Evolutionary conservation across 2,329 filamentous ascomycete species (phyloP).

Genomic region (Rutstroemia sydowiana): DNA sequence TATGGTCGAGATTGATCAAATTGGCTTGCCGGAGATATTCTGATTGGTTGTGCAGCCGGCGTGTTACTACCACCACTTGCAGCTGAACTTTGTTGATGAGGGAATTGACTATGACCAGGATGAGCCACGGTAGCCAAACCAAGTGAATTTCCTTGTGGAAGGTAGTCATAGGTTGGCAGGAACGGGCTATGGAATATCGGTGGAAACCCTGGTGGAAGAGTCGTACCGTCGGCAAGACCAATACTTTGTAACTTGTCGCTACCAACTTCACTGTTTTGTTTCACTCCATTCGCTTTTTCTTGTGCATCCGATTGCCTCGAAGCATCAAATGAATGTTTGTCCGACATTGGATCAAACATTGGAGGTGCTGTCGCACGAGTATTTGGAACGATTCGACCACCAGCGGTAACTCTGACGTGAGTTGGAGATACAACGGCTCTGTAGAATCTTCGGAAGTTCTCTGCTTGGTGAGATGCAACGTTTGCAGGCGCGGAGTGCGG

Average conservation of each 20-base stretch:
- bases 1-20: conserved; percentile 31
- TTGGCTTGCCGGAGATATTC: conserved; percentile 29
- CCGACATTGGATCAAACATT: conserved; percentile 23
- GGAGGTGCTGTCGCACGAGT: conserved; percentile 36
- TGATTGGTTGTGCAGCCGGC: conserved; percentile 19
- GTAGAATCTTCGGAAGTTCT: conserved; percentile 62
- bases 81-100: neutral
- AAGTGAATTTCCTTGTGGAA: conserved; percentile 10
- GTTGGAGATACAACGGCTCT: conserved; percentile 61
- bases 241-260: conserved; percentile 1
- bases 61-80: neutral
- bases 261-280: neutral
- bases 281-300: neutral
- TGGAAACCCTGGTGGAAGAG: conserved; percentile 12
- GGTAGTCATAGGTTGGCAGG: conserved; percentile 14
- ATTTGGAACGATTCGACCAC: conserved; percentile 60
- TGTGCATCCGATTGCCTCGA: conserved; percentile 3
- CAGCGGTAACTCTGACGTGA: conserved; percentile 59
- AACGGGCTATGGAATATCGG: conserved; percentile 14
- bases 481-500: conserved; percentile 47
- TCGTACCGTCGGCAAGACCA: neutral
- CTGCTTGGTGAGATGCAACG: conserved; percentile 47
- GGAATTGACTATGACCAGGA: neutral
- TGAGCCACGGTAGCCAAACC: conserved; percentile 11
- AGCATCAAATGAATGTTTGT: conserved; percentile 22